Evolutionary conservation across 2,329 filamentous ascomycete genomes (phyloP), one percentile per base, ranked within the genome.

Genomic region (Apiospora malaysiana): DNA sequence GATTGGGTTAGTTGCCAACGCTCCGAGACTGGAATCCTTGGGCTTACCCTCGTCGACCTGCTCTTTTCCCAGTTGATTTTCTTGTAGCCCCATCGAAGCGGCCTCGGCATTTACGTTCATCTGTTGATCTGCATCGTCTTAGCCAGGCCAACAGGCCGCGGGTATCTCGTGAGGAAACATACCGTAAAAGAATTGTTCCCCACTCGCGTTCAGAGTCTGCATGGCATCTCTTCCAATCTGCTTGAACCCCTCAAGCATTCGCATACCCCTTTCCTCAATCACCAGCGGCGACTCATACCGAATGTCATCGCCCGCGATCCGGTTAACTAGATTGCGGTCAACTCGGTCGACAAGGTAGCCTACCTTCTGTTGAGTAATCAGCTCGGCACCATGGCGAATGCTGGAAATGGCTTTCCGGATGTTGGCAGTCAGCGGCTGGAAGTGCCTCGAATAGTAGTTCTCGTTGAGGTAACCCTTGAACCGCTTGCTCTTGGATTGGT

Each of bases 11-110:
- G 51, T 6, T 21, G 1, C 9, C 21, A 1, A 21, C 1, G 1
- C 10, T 18, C 8, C 0, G 6, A 21, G 4, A 4, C 12, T 56
- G 4, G 4, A 18, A 12, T 5, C 0, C 18, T 1, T 2, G 9
- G 37, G 37, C 16, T 16, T 5, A 59, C 51, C 6, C 1, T 32
- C 8, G 4, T 6, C 4, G 1, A 2, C 6, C 8, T 21, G 51
- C 18, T 59, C 16, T 18, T 7, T 37, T 18, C 21, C 16, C 0
- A 21, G 14, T 9, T 21, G 4, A 8, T 2, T 16, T 21, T 37
- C 51, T 2, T 6, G 12, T 0, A 7, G 10, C 5, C 21, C 25
- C 25, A 8, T 0, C 10, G 9, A 18, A 4, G 12, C 10, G 5
- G 25, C 6, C 2, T 37, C 16, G 2, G 21, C 2, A 6, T 59